Conservation (phyloP, 116 monocot genomes). For the Dioscorea cayenensis region DNA sequence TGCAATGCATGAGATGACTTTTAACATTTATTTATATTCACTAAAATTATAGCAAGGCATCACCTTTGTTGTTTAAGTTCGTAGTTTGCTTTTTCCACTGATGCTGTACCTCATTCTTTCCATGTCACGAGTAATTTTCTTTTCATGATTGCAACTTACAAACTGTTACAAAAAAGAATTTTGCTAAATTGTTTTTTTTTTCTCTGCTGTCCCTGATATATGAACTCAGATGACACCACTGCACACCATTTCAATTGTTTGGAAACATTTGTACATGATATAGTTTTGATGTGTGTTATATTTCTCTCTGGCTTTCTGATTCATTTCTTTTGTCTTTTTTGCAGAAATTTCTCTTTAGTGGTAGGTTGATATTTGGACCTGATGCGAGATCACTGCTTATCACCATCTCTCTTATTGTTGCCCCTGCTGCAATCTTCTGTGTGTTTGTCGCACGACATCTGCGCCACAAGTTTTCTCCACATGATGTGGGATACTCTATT, state of each 20-base stretch:
- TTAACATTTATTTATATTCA: not conserved
- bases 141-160: too few species aligned
- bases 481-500: conserved; percentile 84
- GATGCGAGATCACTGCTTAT: conserved; percentile 68
- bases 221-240: not conserved
- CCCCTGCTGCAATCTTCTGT: conserved; percentile 75
- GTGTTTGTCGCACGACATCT: conserved; percentile 86
- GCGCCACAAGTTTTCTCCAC: conserved; percentile 63
- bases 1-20: not conserved
- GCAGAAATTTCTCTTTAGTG: conserved; percentile 62
- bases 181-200: too few species aligned
- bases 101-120: too few species aligned
- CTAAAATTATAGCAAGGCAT: not conserved
- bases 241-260: too few species aligned
- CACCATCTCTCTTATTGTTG: conserved; percentile 61
- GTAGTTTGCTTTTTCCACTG: too few species aligned
- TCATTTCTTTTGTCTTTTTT: conserved; percentile 14
- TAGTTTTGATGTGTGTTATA: not conserved
- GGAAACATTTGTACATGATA: not conserved
- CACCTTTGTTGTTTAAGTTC: too few species aligned
- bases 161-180: too few species aligned
- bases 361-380: conserved; percentile 91
- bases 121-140: too few species aligned
- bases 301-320: not conserved
- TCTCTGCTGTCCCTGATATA: not conserved